A percentile compares a stretch with the other conserved stretches of the same genome.
phyloP scores from a whole-genome alignment of 2,329 filamentous ascomycete genomes.

The Alternaria sp. region DNA sequence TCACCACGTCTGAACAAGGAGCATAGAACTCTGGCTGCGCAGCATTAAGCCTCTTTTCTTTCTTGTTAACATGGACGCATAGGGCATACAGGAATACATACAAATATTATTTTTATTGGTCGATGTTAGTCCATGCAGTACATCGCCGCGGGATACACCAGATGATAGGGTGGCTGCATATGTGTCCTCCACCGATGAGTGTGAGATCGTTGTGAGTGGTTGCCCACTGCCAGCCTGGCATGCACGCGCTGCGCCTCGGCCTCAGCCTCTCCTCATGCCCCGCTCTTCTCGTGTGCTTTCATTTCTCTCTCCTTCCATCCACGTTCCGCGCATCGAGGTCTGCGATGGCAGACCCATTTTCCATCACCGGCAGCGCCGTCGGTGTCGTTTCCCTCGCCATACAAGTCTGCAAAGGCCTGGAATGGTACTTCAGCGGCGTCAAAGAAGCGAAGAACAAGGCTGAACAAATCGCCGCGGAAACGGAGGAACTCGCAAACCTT shows the following conservation, averaged over 20 bases:
- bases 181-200: background rate
- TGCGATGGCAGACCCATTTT: background rate
- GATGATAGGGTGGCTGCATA: background rate
- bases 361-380: background rate
- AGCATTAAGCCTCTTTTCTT: conserved; percentile 14
- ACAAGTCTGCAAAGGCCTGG: background rate
- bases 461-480: background rate
- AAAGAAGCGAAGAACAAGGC: background rate
- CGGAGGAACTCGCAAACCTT: background rate
- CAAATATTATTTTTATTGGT: background rate
- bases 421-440: background rate
- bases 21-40: conserved; percentile 21
- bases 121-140: no score
- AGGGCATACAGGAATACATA: background rate
- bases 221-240: background rate
- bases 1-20: conserved; percentile 30
- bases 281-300: background rate
- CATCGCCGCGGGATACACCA: background rate
- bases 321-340: fast-evolving
- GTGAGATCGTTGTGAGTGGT: background rate
- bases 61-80: background rate
- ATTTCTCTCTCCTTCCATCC: background rate
- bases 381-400: background rate
- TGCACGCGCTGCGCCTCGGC: background rate
- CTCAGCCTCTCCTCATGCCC: background rate